Evolutionary conservation across 352 stramenopile genomes (phyloP), one percentile per base, ranked within the genome.

Genomic region (Phytophthora idaei): DNA sequence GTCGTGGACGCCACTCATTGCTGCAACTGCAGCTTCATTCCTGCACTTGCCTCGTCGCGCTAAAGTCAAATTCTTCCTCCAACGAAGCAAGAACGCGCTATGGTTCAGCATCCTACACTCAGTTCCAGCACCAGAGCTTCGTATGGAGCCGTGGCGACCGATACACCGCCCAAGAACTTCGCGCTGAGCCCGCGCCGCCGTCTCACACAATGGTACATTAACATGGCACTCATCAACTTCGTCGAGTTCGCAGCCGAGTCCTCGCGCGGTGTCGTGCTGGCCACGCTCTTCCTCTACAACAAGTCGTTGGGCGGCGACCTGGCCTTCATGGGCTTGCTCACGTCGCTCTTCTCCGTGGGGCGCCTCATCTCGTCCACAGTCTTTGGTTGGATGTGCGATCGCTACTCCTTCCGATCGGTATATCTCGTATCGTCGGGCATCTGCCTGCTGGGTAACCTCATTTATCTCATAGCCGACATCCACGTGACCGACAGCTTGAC

Each of bases 331-430:
- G 86, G 84, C 0, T 44, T 94, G 49, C 74, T 94, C 42, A 94
- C 86, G 39, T 94, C 86, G 25, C 77, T 92, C 42, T 94, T 94
- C 65, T 91, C 80, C 8, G 84, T 94, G n/a, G 86, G 86, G 2
- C 62, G 86, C 10, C 75, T 94, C 52, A 90, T 94, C 58, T 94
- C 86, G 49, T 94, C 84, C 45, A 91, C 79, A 1, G 61, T 92
- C 27, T 92, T 94, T 48, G 86, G 86, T 62, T 94, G 86, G 86
- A 90, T 94, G 78, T 92, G 86, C 72, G 86, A 94, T 52, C 83
- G 57, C 50, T 93, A 90, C 70, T 86, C 86, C 54, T 94, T 92
- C 65, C 85, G 83, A 66, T 89, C 75, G 31, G 86, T 94, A 15
- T 94, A 94, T 53, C 61, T 94, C 36, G 77, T 90, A 48, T 92